Percentiles rank a stretch among this genome's conserved stretches.
These are phyloP conservation scores for Zygoascus meyerae DNA, from an alignment of 1,139 yeast genomes.

Conservation along the genomic window DNA sequence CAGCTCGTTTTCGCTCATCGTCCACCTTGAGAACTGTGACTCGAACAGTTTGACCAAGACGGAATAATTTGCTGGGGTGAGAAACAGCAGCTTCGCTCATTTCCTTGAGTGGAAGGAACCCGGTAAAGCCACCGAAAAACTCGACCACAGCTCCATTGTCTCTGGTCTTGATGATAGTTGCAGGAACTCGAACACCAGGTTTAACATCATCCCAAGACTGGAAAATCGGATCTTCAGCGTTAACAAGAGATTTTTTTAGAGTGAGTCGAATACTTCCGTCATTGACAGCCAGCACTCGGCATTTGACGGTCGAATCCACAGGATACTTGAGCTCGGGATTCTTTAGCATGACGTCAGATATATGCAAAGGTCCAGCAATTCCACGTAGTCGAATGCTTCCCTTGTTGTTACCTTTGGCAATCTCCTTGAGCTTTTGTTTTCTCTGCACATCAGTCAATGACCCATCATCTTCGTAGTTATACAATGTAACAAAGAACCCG, in stretches of 20 bases:
- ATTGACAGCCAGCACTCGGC: constrained; percentile 39
- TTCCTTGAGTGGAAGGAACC: constrained; percentile 79
- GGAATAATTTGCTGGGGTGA: constrained; percentile 71
- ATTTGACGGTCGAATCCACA: constrained; percentile 72
- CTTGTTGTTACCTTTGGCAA: constrained; percentile 64
- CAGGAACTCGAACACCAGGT: constrained; percentile 61
- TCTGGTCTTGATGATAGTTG: constrained; percentile 66
- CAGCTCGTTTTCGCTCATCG: constrained; percentile 40
- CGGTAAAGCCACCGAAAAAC: constrained; percentile 73
- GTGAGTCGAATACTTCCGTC: constrained; percentile 51
- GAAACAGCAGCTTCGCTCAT: constrained; percentile 83
- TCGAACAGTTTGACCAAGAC: constrained; percentile 76
- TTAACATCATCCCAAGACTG: constrained; percentile 41
- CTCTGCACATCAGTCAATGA: constrained; percentile 22
- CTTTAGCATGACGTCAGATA: constrained; percentile 76
- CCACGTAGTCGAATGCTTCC: constrained; percentile 68
- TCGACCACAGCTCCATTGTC: constrained; percentile 77
- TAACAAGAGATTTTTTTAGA: constrained; percentile 75
- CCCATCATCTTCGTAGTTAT: constrained; percentile 6
- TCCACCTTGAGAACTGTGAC: constrained; percentile 51
- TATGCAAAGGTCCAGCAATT: constrained; percentile 65
- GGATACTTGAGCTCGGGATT: constrained; percentile 92
- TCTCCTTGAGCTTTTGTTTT: constrained; percentile 45
- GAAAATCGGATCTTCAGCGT: constrained; percentile 56
- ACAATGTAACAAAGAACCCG: constrained; percentile 5